phyloP scores from a whole-genome alignment of 2,329 filamentous ascomycete species.

The Epichloe sibirici region DNA sequence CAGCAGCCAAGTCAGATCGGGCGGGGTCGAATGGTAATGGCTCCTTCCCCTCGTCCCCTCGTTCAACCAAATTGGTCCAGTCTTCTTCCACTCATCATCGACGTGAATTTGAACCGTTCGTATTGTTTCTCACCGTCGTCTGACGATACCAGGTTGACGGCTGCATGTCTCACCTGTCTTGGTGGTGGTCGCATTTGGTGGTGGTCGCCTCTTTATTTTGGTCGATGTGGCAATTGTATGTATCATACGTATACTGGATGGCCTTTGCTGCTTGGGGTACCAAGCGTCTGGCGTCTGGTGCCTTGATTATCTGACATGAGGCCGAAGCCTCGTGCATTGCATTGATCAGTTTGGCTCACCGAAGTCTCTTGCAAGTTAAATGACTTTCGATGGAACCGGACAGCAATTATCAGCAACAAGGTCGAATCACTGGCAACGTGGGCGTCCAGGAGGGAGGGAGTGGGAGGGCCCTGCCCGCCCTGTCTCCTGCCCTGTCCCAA shows the following conservation, averaged over 20 bases:
- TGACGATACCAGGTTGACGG: background rate
- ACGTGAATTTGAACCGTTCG: background rate
- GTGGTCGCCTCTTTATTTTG: background rate
- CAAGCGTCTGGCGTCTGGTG: too few species aligned
- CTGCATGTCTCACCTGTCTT: background rate
- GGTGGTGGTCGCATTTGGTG: background rate
- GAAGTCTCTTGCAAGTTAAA: background rate
- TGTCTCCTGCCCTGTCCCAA: too few species aligned
- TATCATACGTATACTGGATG: background rate
- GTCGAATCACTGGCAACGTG: constrained; percentile 3
- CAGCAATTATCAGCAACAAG: background rate
- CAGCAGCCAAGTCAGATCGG: too few species aligned
- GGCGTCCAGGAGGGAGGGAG: background rate
- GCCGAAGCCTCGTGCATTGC: too few species aligned
- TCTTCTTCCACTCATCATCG: background rate
- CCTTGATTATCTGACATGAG: too few species aligned
- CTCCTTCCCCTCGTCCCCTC: too few species aligned
- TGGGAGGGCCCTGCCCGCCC: too few species aligned
- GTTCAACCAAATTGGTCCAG: background rate
- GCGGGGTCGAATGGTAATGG: too few species aligned
- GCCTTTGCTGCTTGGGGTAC: too few species aligned
- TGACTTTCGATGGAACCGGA: background rate
- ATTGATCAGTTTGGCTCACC: background rate
- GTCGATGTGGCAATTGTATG: background rate
- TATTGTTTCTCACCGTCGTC: background rate